phyloP scores from a whole-genome alignment of 345 rosid species.

The Acer yangbiense region DNA sequence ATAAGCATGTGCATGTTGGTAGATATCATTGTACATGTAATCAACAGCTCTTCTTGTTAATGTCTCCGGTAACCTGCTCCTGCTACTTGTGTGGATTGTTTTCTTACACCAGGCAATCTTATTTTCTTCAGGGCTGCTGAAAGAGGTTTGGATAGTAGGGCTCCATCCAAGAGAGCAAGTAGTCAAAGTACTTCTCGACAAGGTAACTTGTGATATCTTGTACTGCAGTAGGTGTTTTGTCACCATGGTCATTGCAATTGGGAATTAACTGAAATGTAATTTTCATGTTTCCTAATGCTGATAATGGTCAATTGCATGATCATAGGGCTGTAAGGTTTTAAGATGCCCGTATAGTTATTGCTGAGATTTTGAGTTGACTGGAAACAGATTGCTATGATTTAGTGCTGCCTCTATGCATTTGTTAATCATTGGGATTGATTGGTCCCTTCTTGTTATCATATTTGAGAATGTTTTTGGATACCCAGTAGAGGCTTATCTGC shows the following conservation, averaged over 20 bases:
- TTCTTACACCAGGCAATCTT: not conserved
- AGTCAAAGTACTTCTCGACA: slow-evolving; percentile 49
- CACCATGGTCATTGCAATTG: not conserved
- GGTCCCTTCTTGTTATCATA: not conserved
- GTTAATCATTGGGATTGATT: not conserved
- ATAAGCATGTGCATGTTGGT: slow-evolving; percentile 4
- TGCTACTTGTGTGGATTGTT: slow-evolving; percentile 6
- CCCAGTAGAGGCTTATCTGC: not conserved
- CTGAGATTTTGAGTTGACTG: not conserved
- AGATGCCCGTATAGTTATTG: not conserved
- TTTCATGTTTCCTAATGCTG: not conserved
- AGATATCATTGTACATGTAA: not conserved
- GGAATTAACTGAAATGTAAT: not conserved
- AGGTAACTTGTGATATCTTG: slow-evolving; percentile 42
- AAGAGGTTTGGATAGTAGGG: slow-evolving; percentile 59
- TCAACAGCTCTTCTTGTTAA: not conserved
- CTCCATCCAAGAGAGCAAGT: slow-evolving; percentile 65
- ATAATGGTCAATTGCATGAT: not conserved
- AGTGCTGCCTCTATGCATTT: no score
- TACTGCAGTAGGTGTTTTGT: not conserved
- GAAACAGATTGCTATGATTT: not conserved
- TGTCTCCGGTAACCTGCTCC: not conserved
- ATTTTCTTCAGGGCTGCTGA: slow-evolving; percentile 60
- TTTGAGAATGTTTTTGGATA: not conserved
- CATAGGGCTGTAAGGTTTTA: not conserved